These are phyloP conservation scores for Microdochium bolleyi DNA, from an alignment of 2,329 filamentous ascomycete genomes.

Conservation along the genomic window DNA sequence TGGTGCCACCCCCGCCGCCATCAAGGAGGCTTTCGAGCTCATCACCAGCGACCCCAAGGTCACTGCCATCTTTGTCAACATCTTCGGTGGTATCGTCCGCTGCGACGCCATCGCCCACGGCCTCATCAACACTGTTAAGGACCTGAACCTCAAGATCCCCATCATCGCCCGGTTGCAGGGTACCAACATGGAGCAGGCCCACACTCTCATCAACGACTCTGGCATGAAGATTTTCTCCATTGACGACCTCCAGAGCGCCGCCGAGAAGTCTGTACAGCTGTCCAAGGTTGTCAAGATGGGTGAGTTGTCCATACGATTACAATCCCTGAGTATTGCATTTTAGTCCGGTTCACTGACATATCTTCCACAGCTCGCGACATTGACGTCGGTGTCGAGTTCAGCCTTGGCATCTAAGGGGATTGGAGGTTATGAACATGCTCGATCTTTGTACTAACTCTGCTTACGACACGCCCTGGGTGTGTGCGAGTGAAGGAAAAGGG, in stretches of 20 bases:
- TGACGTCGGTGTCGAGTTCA: constrained; percentile 94
- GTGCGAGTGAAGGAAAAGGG: not conserved
- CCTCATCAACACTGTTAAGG: constrained; percentile 88
- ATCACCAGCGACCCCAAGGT: constrained; percentile 99
- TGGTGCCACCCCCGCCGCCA: constrained; percentile 92
- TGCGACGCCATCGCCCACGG: constrained; percentile 97
- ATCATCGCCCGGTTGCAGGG: constrained; percentile 97
- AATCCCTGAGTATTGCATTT: constrained; percentile 2
- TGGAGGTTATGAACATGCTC: constrained; percentile 12
- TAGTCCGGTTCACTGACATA: constrained; percentile 13
- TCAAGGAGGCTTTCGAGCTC: constrained; percentile 95
- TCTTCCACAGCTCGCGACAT: constrained; percentile 69
- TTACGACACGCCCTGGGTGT: constrained; percentile 12
- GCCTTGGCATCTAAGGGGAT: constrained; percentile 72
- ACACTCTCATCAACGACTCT: constrained; percentile 90
- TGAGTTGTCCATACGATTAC: constrained; percentile 34
- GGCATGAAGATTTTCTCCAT: constrained; percentile 99
- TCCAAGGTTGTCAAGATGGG: constrained; percentile 99
- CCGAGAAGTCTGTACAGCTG: constrained; percentile 97
- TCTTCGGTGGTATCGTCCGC: constrained; percentile 97
- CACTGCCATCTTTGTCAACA: constrained; percentile 98
- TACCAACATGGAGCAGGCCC: constrained; percentile 94
- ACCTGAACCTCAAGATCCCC: constrained; percentile 91
- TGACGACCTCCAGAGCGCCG: constrained; percentile 92
- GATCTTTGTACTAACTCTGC: constrained; percentile 22